These are phyloP conservation scores for Eucalyptus cloeziana DNA, from an alignment of 345 rosid genomes.

Conservation along the genomic window DNA sequence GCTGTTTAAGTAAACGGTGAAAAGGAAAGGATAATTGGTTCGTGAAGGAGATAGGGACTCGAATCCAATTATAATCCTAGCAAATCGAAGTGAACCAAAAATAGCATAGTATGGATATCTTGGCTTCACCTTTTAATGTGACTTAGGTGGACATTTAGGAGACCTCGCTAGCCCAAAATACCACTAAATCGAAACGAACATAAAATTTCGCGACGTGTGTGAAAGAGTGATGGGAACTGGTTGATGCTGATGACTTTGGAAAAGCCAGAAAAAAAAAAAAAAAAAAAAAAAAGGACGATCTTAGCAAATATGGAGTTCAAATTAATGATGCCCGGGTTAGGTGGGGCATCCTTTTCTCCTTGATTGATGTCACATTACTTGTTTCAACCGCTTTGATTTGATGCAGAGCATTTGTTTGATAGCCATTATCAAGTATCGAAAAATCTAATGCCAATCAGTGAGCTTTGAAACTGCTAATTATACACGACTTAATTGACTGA, in stretches of 20 bases:
- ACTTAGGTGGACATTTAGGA: background rate
- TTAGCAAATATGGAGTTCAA: background rate
- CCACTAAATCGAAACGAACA: background rate
- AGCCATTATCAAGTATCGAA: background rate
- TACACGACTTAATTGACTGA: background rate
- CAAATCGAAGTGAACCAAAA: background rate
- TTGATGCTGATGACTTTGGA: background rate
- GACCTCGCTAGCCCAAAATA: background rate
- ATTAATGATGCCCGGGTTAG: background rate
- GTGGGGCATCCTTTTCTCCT: background rate
- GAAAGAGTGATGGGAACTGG: background rate
- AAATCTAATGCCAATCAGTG: background rate
- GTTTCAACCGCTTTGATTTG: background rate
- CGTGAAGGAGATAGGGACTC: background rate
- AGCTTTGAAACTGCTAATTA: rapidly evolving
- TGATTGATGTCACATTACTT: background rate
- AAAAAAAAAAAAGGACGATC: rapidly evolving
- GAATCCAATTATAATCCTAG: background rate
- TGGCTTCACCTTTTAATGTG: background rate
- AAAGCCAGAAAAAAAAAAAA: rapidly evolving
- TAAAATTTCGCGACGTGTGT: rapidly evolving
- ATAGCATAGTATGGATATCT: background rate
- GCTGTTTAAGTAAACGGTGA: background rate
- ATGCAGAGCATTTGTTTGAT: background rate
- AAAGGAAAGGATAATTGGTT: background rate